Evolutionary conservation across 2,329 filamentous ascomycete genomes (phyloP), one percentile per base, ranked within the genome.

Genomic region (Fonsecaea nubica): DNA sequence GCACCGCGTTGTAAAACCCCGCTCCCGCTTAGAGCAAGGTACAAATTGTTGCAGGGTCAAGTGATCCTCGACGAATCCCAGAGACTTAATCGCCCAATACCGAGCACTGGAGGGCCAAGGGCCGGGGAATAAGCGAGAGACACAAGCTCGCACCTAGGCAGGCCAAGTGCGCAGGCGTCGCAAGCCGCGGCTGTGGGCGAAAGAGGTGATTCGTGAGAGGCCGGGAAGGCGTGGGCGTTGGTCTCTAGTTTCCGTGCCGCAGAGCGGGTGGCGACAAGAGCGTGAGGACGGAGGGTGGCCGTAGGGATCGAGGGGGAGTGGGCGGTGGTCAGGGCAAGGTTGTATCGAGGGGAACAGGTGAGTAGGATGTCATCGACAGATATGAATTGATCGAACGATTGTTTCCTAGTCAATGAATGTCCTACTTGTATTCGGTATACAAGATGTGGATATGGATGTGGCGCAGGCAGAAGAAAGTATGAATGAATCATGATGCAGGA

Each of bases 1-100:
- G 45, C 45, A 25, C 18, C 45, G 18, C 45, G 45, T 6, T 50
- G 18, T 9, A 50, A 50, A 50, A 25, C 45, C 18, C 45, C 18
- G 45, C 45, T 18, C 25, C 45, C 18, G 9, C 6, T 50, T 25
- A 21, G 12, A 50, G 12, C 45, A 25, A 25, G 45, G 21, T 21
- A 12, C 45, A 25, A 25, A 50, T 25, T 5, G 45, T 10, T 18
- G n/a, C n/a, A 35, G 32, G 57, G 38, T 59, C 57, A 59, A 59
- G 57, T 59, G 57, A 59, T 59, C 30, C 25, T 25, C 13, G n/a
- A 50, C 57, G 25, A 45, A 50, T 50, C 40, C 40, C 18, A n/a
- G 9, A 2, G 13, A 55, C 18, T 25, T 45, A 32, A 55, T 32
- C 18, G 25, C 40, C 21, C 25, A 42, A 42, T 32, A 8, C 18